Evolutionary conservation across 257 asterid genomes (phyloP), one percentile per base, ranked within the genome.

Genomic region (Echium plantagineum): DNA sequence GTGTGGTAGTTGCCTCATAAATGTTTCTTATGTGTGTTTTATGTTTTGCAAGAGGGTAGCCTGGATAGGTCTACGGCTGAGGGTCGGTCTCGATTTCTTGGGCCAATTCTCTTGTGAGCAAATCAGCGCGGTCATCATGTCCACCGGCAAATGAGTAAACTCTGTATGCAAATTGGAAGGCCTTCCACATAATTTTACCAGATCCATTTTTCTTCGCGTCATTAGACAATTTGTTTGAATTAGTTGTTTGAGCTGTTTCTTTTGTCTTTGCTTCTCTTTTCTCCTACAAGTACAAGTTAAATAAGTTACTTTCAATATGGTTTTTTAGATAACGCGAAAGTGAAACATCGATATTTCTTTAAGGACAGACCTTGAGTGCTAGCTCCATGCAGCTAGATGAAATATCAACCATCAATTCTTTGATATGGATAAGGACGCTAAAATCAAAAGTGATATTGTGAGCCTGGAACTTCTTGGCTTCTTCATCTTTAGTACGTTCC

Each of bases 101-200:
- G 61, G 96, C 97, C 19, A 90, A 69, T 76, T 90, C 94, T 72
- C 70, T 76, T 1, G 94, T 83, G 57, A 90, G 81, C 68, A 69
- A 77, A 69, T 87, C 94, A 55, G 96, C 96, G 20, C 94, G 77
- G 12, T 90, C 97, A 51, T 90, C 97, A 21, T 87, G 94, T 46
- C 96, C 97, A 5, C 97, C 96, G 1, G 95, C 90, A 26, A 87
- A 87, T 1, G 87, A 78, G 69, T 90, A 90, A 24, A 90, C 86
- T 15, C 95, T 73, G 71, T 70, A 90, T 15, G 96, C 96, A 52
- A 90, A 84, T 71, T 90, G 96, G 70, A 90, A 90, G 32, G 96
- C 85, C 78, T 74, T 81, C 97, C 97, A 90, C 1, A 83, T 78
- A 52, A 76, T 52, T 76, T 87, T 80, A 22, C 63, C 68, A 3